Base-by-base conservation (phyloP, 2,329 filamentous ascomycete genomes). In the Claviceps pazoutovae region DNA sequence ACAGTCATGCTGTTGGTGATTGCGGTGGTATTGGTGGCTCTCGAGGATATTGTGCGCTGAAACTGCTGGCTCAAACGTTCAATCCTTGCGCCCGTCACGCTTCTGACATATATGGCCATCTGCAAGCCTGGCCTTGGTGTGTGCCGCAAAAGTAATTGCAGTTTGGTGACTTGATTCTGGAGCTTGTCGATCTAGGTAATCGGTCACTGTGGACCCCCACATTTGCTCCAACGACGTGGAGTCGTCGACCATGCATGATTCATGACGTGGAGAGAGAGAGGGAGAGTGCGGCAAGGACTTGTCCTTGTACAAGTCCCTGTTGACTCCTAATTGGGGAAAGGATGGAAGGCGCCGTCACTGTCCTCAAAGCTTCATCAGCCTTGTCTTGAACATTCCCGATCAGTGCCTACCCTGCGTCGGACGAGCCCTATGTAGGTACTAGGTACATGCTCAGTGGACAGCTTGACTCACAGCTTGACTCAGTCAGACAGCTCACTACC, bases 21-120 rank as follows among this genome's bases (percentile, higher is more conserved):
- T 16, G 23, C 17, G 38, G 16, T 39, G 16, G 13, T 39, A 8
- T 11, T 56, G 46, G n/a, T 30, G 26, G 26, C 26, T 30, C 26
- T 30, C 26, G 61, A 51, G 34, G 60, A 51, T 60, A 64, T 67
- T 39, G 56, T 56, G 52, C 56, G 56, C n/a, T 58, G 55, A 44
- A 65, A 58, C 54, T 66, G 62, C 14, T 57, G 57, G 17, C 49
- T 21, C 8, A 47, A n/a, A 7, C n/a, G 49, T 44, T 43, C n/a
- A 8, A 51, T 38, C 36, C 49, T 54, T 51, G 34, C 16, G 9
- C 16, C 26, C 6, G 42, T 43, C 36, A 37, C 34, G 17, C 36
- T 51, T 39, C 43, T n/a, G 6, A 41, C 30, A 45, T 21, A 21
- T 26, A 41, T 30, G 41, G 30, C 21, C 48, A 50, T 50, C 23